These are phyloP conservation scores for Colletotrichum horii DNA, from an alignment of 2,329 filamentous ascomycete genomes.

Conservation along the genomic window DNA sequence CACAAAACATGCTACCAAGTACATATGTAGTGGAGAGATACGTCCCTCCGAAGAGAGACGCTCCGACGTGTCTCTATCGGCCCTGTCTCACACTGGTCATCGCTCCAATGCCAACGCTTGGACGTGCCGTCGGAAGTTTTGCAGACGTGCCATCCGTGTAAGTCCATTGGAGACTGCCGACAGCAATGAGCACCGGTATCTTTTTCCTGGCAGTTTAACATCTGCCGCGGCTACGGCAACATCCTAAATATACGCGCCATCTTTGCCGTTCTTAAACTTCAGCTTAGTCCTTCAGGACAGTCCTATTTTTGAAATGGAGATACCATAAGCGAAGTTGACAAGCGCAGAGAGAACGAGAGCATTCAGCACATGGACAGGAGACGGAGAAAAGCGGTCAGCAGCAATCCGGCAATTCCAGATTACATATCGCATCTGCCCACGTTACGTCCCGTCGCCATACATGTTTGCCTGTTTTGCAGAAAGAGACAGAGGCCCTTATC, in stretches of 20 bases:
- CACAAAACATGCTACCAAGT: background rate
- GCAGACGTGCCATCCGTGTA: constrained; percentile 10
- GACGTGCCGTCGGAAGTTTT: background rate
- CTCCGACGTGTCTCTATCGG: constrained; percentile 4
- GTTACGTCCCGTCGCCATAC: background rate
- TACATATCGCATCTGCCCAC: background rate
- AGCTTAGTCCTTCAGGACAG: background rate
- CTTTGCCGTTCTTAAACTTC: background rate
- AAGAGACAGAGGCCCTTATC: background rate
- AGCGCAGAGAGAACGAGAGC: background rate
- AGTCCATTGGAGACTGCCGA: constrained; percentile 19
- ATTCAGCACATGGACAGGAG: background rate
- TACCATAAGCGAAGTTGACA: background rate
- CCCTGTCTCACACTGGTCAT: constrained; percentile 1
- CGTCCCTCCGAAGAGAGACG: background rate
- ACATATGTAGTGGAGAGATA: background rate
- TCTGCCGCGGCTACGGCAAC: constrained; percentile 2
- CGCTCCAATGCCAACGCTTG: constrained; percentile 1
- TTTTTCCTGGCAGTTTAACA: background rate
- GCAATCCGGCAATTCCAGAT: background rate
- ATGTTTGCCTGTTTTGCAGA: background rate
- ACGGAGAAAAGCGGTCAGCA: background rate
- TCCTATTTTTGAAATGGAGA: background rate
- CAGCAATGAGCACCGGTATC: background rate
- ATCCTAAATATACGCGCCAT: background rate